A percentile compares a stretch with the other conserved stretches of the same genome.
Conservation (phyloP, 352 stramenopile genomes). For the Globisporangium cystogenes region DNA sequence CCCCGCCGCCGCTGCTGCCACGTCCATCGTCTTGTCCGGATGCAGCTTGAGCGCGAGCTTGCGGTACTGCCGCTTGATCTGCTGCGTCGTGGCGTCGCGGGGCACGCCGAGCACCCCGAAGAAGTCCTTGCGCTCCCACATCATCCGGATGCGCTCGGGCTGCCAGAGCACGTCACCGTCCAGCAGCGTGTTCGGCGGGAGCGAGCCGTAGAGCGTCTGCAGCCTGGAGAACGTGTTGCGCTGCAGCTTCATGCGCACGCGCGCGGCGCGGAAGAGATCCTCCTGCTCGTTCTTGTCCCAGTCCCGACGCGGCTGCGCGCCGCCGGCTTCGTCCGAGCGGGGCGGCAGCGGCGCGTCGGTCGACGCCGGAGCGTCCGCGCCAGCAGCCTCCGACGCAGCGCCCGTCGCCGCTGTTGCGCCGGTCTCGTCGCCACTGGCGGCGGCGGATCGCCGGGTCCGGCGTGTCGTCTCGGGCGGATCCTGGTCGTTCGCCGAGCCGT, state of each 20-base stretch:
- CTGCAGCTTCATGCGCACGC: constrained; percentile 77
- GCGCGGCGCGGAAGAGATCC: constrained; percentile 66
- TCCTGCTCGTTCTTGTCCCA: constrained; percentile 67
- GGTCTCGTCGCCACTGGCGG: not conserved
- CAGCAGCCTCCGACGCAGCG: too few relatives aligned
- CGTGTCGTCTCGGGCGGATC: not conserved
- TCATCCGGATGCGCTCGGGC: constrained; percentile 65
- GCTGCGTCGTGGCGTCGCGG: constrained; percentile 48
- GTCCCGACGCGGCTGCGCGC: constrained; percentile 5
- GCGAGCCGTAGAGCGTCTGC: constrained; percentile 25
- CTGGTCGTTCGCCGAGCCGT: constrained; percentile 6
- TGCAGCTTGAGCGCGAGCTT: constrained; percentile 84
- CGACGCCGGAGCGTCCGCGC: not conserved
- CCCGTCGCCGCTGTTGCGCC: not conserved
- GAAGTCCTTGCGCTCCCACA: constrained; percentile 77
- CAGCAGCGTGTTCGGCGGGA: constrained; percentile 25
- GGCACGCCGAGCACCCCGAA: constrained; percentile 69
- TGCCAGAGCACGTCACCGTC: constrained; percentile 74
- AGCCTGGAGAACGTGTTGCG: constrained; percentile 39
- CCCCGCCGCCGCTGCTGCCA: constrained; percentile 16
- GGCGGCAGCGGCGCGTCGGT: not conserved
- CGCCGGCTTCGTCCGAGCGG: constrained; percentile 9
- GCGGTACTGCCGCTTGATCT: constrained; percentile 82
- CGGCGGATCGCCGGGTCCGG: not conserved
- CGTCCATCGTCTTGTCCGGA: constrained; percentile 58